Evolutionary conservation across 2,329 filamentous ascomycete genomes (phyloP).

Genomic region (Fusarium sp.): DNA sequence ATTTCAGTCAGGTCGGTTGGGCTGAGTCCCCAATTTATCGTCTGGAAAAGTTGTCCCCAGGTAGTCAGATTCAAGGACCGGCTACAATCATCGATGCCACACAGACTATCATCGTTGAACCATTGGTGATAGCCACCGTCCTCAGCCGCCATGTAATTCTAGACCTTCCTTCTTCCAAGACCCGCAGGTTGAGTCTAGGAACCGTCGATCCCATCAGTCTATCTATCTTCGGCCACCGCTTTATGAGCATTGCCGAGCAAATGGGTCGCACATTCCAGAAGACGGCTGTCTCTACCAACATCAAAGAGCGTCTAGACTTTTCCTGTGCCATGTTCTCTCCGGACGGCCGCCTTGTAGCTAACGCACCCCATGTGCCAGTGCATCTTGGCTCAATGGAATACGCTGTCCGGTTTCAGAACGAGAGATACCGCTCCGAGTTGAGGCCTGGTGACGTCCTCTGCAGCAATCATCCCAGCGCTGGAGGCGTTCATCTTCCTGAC

Average conservation of each 20-base stretch:
- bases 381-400: conserved; percentile 87
- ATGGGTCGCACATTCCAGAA: conserved; percentile 87
- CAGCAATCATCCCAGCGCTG: conserved; percentile 86
- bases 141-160: no score
- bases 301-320: conserved; percentile 86
- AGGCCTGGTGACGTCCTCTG: conserved; percentile 81
- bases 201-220: conserved; percentile 83
- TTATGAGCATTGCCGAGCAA: conserved; percentile 89
- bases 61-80: no score
- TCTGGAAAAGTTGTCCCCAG: no score
- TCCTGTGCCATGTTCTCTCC: conserved; percentile 81
- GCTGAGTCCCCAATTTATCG: no score
- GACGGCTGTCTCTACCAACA: conserved; percentile 84
- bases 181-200: no score
- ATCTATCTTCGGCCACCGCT: conserved; percentile 84
- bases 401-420: conserved; percentile 65
- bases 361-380: conserved; percentile 84
- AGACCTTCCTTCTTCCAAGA: no score
- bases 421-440: no score
- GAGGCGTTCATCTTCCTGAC: conserved; percentile 85
- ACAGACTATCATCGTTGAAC: no score
- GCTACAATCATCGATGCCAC: no score
- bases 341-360: conserved; percentile 67
- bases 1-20: no score
- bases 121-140: no score